These are phyloP conservation scores for Hypoxylon intermedium DNA, from an alignment of 495 filamentous ascomycete genomes.

Conservation along the genomic window DNA sequence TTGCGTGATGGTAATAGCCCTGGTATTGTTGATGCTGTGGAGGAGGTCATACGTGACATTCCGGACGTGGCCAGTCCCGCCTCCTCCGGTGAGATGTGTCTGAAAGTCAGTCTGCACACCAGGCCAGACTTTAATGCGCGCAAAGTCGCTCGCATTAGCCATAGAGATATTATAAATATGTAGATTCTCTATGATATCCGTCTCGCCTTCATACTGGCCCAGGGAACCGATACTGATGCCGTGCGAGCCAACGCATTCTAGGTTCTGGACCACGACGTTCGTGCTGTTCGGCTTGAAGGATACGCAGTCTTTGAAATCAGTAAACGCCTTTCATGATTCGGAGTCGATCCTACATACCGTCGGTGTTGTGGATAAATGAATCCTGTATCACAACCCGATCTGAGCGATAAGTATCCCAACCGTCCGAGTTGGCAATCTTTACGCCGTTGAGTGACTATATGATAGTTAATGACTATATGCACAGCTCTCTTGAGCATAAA, in stretches of 20 bases:
- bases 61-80: conserved; percentile 45
- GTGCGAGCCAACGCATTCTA: conserved; percentile 71
- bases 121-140: conserved; percentile 46
- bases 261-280: conserved; percentile 73
- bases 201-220: conserved; percentile 40
- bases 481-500: conserved; percentile 3
- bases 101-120: conserved; percentile 36
- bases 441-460: conserved; percentile 24
- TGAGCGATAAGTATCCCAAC: conserved; percentile 74
- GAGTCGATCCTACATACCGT: conserved; percentile 46
- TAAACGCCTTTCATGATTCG: neutral
- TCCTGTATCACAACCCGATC: conserved; percentile 71
- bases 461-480: conserved; percentile 49
- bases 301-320: conserved; percentile 61
- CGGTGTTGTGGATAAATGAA: conserved; percentile 71
- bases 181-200: conserved; percentile 44
- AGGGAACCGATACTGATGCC: conserved; percentile 45
- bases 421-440: conserved; percentile 67
- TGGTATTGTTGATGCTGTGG: conserved; percentile 64
- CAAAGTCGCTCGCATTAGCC: conserved; percentile 41
- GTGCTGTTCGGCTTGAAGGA: conserved; percentile 80
- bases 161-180: conserved; percentile 45
- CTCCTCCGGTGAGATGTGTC: conserved; percentile 45
- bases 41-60: conserved; percentile 68
- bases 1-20: conserved; percentile 65